Percentiles rank a stretch among this genome's conserved stretches.
Conservation (phyloP, 192 early-diverging fungal genomes). For the Pilaira anomala region DNA sequence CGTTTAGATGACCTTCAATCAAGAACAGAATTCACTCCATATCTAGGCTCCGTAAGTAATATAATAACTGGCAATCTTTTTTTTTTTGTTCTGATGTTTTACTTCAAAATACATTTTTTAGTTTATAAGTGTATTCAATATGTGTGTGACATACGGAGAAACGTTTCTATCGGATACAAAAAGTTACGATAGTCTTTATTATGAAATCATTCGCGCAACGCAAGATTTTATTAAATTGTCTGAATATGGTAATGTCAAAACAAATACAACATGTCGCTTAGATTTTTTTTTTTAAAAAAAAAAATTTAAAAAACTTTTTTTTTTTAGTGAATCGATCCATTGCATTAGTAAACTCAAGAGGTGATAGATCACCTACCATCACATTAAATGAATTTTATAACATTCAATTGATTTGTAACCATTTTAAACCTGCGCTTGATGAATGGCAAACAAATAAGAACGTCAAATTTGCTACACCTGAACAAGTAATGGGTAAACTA, state of each 20-base stretch:
- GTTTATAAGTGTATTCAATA: slow-evolving; percentile 30
- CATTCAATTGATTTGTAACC: slow-evolving; percentile 28
- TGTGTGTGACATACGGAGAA: slow-evolving; percentile 48
- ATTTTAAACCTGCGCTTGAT: slow-evolving; percentile 31
- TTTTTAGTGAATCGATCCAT: neutral
- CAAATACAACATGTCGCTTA: neutral
- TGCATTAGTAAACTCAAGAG: neutral
- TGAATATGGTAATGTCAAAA: slow-evolving; percentile 17
- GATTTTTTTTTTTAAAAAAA: neutral
- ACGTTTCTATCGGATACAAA: slow-evolving; percentile 46
- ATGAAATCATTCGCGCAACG: slow-evolving; percentile 50
- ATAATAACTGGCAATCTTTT: no score
- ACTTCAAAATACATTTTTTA: neutral
- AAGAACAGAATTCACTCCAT: slow-evolving; percentile 27
- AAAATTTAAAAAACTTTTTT: no score
- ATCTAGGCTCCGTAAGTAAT: slow-evolving; percentile 39
- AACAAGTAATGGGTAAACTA: slow-evolving; percentile 30
- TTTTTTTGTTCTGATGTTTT: neutral
- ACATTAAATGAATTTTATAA: slow-evolving; percentile 18
- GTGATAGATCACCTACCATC: neutral
- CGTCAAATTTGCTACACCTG: slow-evolving; percentile 23
- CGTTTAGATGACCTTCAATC: slow-evolving; percentile 37
- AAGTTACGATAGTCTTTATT: slow-evolving; percentile 51
- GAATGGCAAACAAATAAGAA: slow-evolving; percentile 30
- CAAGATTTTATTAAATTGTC: slow-evolving; percentile 23